Conservation (phyloP, 441 rosid species). For the Erodium texanum region DNA sequence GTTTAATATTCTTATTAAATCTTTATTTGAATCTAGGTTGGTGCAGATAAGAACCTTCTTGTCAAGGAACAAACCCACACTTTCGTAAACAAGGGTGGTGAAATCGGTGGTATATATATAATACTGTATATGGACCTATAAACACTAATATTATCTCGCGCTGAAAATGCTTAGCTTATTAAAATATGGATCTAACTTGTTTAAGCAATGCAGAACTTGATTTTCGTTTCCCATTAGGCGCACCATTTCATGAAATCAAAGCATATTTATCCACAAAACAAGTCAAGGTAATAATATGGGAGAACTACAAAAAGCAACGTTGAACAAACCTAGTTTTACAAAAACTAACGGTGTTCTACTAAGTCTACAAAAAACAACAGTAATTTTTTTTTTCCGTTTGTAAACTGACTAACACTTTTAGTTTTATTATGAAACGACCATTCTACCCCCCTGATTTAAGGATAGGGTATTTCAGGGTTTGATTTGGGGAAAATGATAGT, state of each 20-base stretch:
- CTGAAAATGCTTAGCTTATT: not conserved
- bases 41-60: constrained; percentile 81
- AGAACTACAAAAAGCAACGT: too few relatives aligned
- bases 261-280: constrained; percentile 86
- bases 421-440: too few relatives aligned
- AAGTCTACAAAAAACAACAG: too few relatives aligned
- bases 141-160: constrained; percentile 7
- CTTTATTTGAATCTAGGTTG: constrained; percentile 44
- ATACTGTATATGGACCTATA: too few relatives aligned
- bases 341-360: too few relatives aligned
- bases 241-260: constrained; percentile 87
- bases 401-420: too few relatives aligned
- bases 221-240: constrained; percentile 84
- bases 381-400: too few relatives aligned
- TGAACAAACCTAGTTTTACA: too few relatives aligned
- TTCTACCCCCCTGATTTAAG: too few relatives aligned
- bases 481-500: too few relatives aligned
- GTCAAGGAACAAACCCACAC: constrained; percentile 96
- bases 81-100: constrained; percentile 81
- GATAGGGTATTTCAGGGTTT: too few relatives aligned
- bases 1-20: not conserved
- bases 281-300: constrained; percentile 79
- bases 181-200: constrained; percentile 15
- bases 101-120: constrained; percentile 59
- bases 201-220: constrained; percentile 71